phyloP scores from a whole-genome alignment of 2,329 filamentous ascomycete genomes.

The Fusarium acutatum region DNA sequence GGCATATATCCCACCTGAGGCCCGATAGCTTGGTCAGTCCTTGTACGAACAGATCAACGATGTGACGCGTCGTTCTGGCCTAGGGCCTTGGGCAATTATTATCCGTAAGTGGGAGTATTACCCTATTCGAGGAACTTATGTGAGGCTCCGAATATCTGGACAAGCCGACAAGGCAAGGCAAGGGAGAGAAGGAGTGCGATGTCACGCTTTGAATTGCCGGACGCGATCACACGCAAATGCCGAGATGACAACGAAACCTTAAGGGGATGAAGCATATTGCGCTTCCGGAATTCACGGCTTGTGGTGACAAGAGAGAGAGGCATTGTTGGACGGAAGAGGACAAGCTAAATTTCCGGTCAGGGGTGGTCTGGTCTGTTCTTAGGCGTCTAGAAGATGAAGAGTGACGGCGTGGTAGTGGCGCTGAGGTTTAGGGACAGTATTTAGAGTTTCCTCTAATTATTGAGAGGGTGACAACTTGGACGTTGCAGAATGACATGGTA shows the following conservation, averaged over 20 bases:
- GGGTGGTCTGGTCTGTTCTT: background rate
- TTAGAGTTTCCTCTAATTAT: constrained; percentile 11
- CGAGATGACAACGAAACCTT: constrained; percentile 6
- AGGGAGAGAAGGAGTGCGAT: background rate
- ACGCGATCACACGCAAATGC: constrained; percentile 22
- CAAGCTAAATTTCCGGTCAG: background rate
- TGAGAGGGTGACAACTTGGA: background rate
- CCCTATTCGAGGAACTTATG: background rate
- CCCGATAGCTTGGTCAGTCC: constrained; percentile 6
- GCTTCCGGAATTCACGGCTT: background rate
- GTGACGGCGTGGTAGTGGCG: background rate
- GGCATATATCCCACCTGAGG: constrained; percentile 13
- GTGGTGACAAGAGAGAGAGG: background rate
- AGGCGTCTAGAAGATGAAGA: background rate
- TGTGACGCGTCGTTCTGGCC: background rate
- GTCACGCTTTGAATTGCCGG: constrained; percentile 18
- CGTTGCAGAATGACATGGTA: background rate
- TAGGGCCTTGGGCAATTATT: background rate
- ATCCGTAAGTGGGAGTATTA: background rate
- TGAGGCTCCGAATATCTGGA: constrained; percentile 13
- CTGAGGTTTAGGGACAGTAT: background rate
- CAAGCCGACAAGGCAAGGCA: background rate
- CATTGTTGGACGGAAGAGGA: background rate
- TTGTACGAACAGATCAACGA: background rate
- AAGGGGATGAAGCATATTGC: constrained; percentile 1